phyloP scores from a whole-genome alignment of 129 eudicot species.

The Flaveria brownii region DNA sequence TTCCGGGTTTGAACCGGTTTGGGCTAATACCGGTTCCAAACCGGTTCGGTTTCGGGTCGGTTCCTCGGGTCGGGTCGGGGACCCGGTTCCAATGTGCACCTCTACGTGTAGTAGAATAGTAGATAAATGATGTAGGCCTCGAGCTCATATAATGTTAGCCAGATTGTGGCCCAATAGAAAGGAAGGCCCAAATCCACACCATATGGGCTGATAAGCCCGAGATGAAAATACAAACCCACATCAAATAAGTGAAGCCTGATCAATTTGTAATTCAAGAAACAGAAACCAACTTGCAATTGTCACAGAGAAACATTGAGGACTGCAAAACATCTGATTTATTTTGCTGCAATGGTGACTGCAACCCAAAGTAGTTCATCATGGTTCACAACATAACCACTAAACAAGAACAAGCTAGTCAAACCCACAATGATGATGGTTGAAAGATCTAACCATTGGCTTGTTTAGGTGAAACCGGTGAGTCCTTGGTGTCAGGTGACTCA shows the following conservation, averaged over 20 bases:
- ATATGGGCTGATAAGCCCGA: neutral
- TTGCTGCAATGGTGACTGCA: conserved; percentile 16
- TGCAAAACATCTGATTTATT: conserved; percentile 23
- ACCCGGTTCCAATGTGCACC: too few species aligned
- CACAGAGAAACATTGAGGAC: conserved; percentile 20
- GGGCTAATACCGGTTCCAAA: too few species aligned
- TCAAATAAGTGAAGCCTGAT: neutral
- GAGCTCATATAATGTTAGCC: too few species aligned
- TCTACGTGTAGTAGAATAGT: too few species aligned
- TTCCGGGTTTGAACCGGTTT: too few species aligned
- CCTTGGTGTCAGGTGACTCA: conserved; percentile 46
- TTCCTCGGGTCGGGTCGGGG: too few species aligned
- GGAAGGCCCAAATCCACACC: too few species aligned
- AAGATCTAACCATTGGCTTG: conserved; percentile 42
- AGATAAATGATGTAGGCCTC: too few species aligned
- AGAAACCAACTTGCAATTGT: conserved; percentile 22
- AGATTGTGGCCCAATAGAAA: too few species aligned
- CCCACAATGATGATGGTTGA: neutral
- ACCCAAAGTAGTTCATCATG: conserved; percentile 22
- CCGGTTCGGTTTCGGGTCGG: too few species aligned
- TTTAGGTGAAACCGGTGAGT: conserved; percentile 26
- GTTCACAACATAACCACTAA: conserved; percentile 16
- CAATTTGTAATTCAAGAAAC: conserved; percentile 7
- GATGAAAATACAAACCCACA: neutral
- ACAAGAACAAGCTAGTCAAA: neutral